Base-by-base conservation (phyloP, 2,329 filamentous ascomycete species). In the Aspergillus sp. region DNA sequence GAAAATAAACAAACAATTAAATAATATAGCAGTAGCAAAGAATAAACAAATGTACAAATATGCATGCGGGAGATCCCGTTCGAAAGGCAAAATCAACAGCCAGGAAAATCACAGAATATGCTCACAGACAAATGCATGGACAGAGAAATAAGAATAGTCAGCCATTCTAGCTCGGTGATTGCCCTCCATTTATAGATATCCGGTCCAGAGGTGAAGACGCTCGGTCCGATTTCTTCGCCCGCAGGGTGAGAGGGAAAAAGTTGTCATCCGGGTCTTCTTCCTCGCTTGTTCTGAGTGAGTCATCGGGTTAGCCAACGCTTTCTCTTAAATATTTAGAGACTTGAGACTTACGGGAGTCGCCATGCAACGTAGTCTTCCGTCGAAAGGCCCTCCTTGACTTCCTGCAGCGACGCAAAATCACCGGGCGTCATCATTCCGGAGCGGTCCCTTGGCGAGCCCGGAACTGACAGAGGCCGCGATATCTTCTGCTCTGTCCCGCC, bases 381-480 rank as follows among this genome's bases (percentile, higher is more conserved):
- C 78, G 84, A 95, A 66, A 99, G 79, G 1, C 93, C 93, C 75
- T 99, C 95, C 44, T 89, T 89, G 45, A 92, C 91, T 77, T 99
- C 95, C 77, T 98, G 95, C 56, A 99, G 81, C 66, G 91, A 96
- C 27, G 92, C 95, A 82, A 98, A 98, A 76, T 99, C 95, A 47
- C 95, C 95, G 7, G 95, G 95, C 1, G 95, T 99, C 95, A 99
- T 98, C 92, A 97, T 96, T 54, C 95, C 95, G 44, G 89, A 89
- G 35, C 92, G 86, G 72, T 96, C 93, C 61, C 93, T 85, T 9
- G 95, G 95, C 17, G 92, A 96, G 8, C 95, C 95, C 2, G 95
- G 95, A 51, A 96, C 92, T 3, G 92, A 97, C 76, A 98, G 87
- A 7, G 95, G 95, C 49, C 95, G 85, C 11, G 92, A 93, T 70